These are phyloP conservation scores for Bipolaris oryzae DNA, from an alignment of 2,329 filamentous ascomycete genomes.

Conservation along the genomic window DNA sequence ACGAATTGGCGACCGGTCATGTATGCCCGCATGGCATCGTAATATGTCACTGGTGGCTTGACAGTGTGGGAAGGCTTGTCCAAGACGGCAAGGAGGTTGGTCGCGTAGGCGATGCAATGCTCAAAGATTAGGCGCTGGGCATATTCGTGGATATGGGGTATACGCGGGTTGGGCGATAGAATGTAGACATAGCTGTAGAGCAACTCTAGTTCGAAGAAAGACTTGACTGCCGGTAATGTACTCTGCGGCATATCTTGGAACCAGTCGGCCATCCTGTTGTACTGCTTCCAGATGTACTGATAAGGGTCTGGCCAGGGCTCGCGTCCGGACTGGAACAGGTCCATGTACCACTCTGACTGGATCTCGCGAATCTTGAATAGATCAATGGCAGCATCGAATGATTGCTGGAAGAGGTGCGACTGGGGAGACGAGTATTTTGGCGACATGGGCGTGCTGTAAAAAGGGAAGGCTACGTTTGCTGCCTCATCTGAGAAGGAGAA, in stretches of 20 bases:
- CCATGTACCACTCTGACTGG: constrained; percentile 89
- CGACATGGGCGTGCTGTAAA: constrained; percentile 46
- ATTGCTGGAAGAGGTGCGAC: constrained; percentile 60
- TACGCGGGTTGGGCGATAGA: constrained; percentile 77
- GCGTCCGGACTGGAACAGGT: constrained; percentile 79
- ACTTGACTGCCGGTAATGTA: constrained; percentile 68
- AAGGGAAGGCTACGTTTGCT: constrained; percentile 78
- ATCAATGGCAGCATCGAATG: constrained; percentile 73
- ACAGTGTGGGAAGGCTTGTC: constrained; percentile 57
- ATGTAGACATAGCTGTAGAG: constrained; percentile 92
- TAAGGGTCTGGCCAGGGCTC: constrained; percentile 71
- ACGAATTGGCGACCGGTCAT: constrained; percentile 67
- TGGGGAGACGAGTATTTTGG: constrained; percentile 55
- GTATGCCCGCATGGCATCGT: constrained; percentile 84
- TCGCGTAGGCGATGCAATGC: constrained; percentile 80
- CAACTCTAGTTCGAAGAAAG: constrained; percentile 85
- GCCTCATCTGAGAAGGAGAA: constrained; percentile 96
- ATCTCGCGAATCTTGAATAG: constrained; percentile 83
- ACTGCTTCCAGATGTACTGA: constrained; percentile 76
- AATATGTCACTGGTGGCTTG: constrained; percentile 77
- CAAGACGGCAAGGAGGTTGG: constrained; percentile 72
- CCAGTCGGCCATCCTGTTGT: constrained; percentile 80
- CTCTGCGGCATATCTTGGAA: constrained; percentile 73
- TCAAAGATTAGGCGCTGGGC: constrained; percentile 84
- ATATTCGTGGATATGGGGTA: constrained; percentile 75